A percentile compares a stretch with the other conserved stretches of the same genome.
These are phyloP conservation scores for Papiliotrema fonsecae DNA, from an alignment of 1,284 basidiomycete species.

Conservation along the genomic window DNA sequence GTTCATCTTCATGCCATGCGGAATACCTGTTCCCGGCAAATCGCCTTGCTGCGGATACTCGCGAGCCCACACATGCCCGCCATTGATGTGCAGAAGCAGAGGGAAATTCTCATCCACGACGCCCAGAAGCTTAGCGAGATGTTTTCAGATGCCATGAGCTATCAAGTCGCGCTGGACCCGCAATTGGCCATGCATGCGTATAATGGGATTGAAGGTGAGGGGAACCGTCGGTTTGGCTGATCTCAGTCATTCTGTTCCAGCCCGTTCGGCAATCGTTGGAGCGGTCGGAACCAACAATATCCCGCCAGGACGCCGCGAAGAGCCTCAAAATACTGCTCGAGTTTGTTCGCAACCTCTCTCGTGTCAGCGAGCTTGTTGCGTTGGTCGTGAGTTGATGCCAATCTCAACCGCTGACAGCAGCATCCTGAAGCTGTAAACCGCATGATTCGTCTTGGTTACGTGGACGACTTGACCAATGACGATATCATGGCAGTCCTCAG, in stretches of 20 bases:
- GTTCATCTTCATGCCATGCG: conserved; percentile 13
- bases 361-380: conserved; percentile 9
- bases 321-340: conserved; percentile 4
- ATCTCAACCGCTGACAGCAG: not conserved
- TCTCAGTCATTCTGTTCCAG: conserved; percentile 11
- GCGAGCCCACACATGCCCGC: not conserved
- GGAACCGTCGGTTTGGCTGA: too few relatives aligned
- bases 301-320: not conserved
- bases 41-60: conserved; percentile 7
- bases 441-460: conserved; percentile 12
- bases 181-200: conserved; percentile 18
- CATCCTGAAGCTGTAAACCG: conserved; percentile 18
- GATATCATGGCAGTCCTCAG: conserved; percentile 14
- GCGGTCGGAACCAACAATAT: not conserved
- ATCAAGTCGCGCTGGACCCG: conserved; percentile 10
- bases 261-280: conserved; percentile 5
- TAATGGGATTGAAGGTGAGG: conserved; percentile 11
- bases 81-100: not conserved
- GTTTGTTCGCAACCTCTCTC: conserved; percentile 5
- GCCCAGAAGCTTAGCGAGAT: conserved; percentile 5
- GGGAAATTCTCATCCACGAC: conserved; percentile 3
- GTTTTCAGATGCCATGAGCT: conserved; percentile 4
- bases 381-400: conserved; percentile 9
- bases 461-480: conserved; percentile 11
- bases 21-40: conserved; percentile 10